Conservation (phyloP, 305 asterid species). For the Fraxinus albicans region DNA sequence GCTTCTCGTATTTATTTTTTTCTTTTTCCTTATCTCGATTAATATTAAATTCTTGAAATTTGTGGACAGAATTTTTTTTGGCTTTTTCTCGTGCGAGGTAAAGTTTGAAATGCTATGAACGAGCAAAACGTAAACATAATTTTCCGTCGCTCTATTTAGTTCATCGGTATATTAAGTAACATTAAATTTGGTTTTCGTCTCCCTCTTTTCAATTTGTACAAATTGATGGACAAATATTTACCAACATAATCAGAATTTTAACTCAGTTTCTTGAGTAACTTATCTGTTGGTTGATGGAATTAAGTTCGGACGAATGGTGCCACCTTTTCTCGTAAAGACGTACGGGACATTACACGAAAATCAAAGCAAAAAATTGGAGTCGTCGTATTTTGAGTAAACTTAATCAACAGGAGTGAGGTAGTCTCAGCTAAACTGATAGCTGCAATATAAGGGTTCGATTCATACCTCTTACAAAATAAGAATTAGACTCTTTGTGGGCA, state of each 20-base stretch:
- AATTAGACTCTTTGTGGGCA: too few species aligned
- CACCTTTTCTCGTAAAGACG: background rate
- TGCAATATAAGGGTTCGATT: too few species aligned
- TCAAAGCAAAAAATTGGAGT: background rate
- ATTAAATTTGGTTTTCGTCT: background rate
- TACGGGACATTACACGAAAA: background rate
- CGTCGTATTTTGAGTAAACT: background rate
- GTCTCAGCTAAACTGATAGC: too few species aligned
- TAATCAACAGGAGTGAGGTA: too few species aligned
- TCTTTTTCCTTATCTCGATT: background rate
- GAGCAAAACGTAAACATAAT: too few species aligned
- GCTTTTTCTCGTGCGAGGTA: background rate
- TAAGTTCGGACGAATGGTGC: background rate
- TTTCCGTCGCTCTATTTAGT: background rate
- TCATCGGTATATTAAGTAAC: background rate
- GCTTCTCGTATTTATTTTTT: background rate
- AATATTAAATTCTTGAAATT: background rate
- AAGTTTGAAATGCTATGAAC: too few species aligned
- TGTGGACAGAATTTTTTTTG: background rate
- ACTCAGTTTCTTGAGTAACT: background rate
- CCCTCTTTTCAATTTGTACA: background rate
- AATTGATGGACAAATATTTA: background rate
- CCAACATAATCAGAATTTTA: background rate
- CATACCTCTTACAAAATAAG: too few species aligned
- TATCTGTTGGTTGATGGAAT: too few species aligned